phyloP scores from a whole-genome alignment of 148 eudicot genomes.

The Hydrangea macrophylla region DNA sequence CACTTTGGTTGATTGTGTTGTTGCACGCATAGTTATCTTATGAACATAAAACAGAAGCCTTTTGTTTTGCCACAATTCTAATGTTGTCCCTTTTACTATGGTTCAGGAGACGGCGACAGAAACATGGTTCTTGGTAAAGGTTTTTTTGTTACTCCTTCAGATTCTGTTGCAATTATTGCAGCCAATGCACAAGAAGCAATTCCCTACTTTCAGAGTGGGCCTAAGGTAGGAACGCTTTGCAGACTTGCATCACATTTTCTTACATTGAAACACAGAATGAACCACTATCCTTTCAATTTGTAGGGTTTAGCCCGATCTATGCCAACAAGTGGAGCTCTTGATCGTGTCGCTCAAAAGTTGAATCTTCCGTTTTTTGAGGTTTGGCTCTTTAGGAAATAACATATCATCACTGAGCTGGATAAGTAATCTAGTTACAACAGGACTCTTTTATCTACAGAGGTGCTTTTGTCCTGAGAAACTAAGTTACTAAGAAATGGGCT shows the following conservation, averaged over 20 bases:
- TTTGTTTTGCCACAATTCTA: background rate
- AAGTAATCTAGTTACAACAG: background rate
- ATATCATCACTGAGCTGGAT: slow-evolving; percentile 10
- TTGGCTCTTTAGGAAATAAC: slow-evolving; percentile 11
- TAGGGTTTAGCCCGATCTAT: slow-evolving; percentile 99
- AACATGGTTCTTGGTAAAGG: slow-evolving; percentile 90
- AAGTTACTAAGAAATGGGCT: background rate
- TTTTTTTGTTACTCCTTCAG: slow-evolving; percentile 97
- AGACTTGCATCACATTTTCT: background rate
- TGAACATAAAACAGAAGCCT: too few relatives aligned
- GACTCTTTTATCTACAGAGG: background rate
- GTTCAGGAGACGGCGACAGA: slow-evolving; percentile 96
- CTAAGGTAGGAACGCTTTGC: slow-evolving; percentile 48
- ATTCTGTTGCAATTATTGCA: slow-evolving; percentile 97
- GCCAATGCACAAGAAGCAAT: slow-evolving; percentile 90
- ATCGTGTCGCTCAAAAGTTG: slow-evolving; percentile 86
- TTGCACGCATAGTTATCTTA: background rate
- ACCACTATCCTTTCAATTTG: slow-evolving; percentile 7
- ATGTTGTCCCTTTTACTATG: slow-evolving; percentile 14
- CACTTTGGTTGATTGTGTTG: background rate
- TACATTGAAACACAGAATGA: slow-evolving; percentile 1
- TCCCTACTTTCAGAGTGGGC: slow-evolving; percentile 79
- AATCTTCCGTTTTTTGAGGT: slow-evolving; percentile 96
- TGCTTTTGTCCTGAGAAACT: too few relatives aligned
- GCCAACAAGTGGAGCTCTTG: slow-evolving; percentile 99